Conservation (phyloP, 345 rosid genomes). For the Punica granatum region DNA sequence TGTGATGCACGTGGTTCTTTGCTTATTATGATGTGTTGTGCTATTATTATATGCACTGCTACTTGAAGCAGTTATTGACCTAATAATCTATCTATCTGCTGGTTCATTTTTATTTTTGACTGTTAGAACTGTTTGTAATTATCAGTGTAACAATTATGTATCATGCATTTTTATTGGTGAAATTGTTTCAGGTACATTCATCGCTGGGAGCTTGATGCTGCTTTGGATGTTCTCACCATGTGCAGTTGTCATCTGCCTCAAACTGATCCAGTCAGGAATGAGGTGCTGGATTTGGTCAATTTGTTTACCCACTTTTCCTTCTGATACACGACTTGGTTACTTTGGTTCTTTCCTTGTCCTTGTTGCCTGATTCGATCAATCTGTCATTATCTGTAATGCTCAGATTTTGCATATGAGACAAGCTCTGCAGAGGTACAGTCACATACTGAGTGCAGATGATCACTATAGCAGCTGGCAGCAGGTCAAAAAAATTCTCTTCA, state of each 20-base stretch:
- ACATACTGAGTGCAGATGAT: constrained; percentile 79
- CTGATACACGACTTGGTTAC: constrained; percentile 1
- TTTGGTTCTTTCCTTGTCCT: neutral
- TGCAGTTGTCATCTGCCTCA: constrained; percentile 84
- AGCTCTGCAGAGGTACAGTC: constrained; percentile 87
- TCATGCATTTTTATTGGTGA: neutral
- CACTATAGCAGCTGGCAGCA: constrained; percentile 94
- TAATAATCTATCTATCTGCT: neutral
- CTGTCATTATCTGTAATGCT: neutral
- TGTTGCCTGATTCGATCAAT: neutral
- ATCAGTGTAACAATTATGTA: neutral
- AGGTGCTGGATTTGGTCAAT: constrained; percentile 39
- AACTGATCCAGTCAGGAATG: constrained; percentile 49
- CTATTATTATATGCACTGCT: neutral
- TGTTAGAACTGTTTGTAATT: neutral
- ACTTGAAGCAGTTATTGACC: neutral
- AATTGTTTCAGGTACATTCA: constrained; percentile 58
- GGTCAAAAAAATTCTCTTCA: constrained; percentile 34
- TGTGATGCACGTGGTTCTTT: constrained; percentile 15
- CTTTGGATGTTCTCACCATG: constrained; percentile 93
- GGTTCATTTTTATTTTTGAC: neutral
- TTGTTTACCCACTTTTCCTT: constrained; percentile 9
- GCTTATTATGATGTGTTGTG: neutral
- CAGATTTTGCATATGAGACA: constrained; percentile 77
- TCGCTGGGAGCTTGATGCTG: constrained; percentile 89